phyloP scores from a whole-genome alignment of 1,284 basidiomycete species.

The Ceratobasidium sp. region DNA sequence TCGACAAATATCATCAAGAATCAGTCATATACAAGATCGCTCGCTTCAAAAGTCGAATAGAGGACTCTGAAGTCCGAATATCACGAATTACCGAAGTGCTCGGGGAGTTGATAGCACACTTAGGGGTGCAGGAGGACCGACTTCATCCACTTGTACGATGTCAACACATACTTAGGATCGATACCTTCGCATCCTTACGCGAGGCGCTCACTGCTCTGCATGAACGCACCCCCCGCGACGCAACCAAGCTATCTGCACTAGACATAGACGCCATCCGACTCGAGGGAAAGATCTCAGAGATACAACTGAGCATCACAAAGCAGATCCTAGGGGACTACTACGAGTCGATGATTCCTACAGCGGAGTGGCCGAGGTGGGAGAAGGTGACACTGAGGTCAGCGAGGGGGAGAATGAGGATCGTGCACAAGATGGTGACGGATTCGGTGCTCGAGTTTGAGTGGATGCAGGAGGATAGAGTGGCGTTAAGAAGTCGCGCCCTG shows the following conservation, averaged over 20 bases:
- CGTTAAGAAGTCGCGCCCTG: background rate
- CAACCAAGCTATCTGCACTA: background rate
- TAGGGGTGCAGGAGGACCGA: background rate
- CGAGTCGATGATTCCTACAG: background rate
- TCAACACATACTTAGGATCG: background rate
- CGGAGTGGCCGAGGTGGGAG: background rate
- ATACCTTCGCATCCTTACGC: background rate
- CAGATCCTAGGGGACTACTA: background rate
- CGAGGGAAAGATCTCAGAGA: slow-evolving; percentile 19
- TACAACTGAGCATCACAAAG: slow-evolving; percentile 7
- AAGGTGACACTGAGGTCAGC: slow-evolving; percentile 10
- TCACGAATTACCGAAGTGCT: background rate
- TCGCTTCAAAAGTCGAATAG: slow-evolving; percentile 8
- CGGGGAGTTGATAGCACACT: background rate
- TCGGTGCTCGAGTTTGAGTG: slow-evolving; percentile 17
- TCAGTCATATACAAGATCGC: slow-evolving; percentile 22
- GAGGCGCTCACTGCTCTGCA: background rate
- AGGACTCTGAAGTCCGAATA: background rate
- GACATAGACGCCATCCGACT: background rate
- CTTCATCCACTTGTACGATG: slow-evolving; percentile 17
- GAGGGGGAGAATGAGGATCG: background rate
- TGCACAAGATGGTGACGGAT: background rate
- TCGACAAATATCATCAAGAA: background rate
- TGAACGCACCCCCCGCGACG: slow-evolving; percentile 12
- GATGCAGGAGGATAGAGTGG: background rate